Evolutionary conservation across 2,329 filamentous ascomycete genomes (phyloP).

Genomic region (Paramyrothecium sp.): DNA sequence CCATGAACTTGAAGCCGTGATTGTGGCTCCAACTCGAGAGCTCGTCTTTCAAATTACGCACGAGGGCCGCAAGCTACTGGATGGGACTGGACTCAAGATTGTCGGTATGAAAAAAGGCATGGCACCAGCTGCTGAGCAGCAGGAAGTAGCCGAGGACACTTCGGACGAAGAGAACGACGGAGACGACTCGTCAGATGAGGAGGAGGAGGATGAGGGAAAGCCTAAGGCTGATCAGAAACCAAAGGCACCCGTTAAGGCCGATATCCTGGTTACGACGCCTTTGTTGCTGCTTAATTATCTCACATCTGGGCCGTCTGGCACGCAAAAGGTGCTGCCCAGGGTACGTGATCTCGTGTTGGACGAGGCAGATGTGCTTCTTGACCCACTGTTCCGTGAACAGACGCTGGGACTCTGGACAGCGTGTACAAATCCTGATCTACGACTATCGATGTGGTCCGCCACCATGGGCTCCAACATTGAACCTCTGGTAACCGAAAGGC

Average conservation of each 20-base stretch:
- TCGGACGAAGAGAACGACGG: slow-evolving; percentile 37
- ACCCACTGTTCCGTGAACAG: slow-evolving; percentile 86
- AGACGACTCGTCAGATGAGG: slow-evolving; percentile 31
- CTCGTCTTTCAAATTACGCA: slow-evolving; percentile 77
- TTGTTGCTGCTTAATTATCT: slow-evolving; percentile 75
- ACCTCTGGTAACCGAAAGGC: slow-evolving; percentile 67
- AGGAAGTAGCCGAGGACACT: slow-evolving; percentile 34
- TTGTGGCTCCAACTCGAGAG: slow-evolving; percentile 77
- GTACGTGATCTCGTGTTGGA: slow-evolving; percentile 80
- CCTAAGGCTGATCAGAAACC: slow-evolving; percentile 15
- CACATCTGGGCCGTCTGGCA: slow-evolving; percentile 38
- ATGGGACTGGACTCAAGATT: slow-evolving; percentile 75
- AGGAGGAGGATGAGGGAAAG: slow-evolving; percentile 26
- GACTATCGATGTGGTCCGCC: slow-evolving; percentile 87
- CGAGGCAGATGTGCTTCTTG: slow-evolving; percentile 92
- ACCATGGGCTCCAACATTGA: slow-evolving; percentile 97
- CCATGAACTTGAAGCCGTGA: slow-evolving; percentile 62
- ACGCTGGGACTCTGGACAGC: slow-evolving; percentile 82
- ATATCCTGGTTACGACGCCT: slow-evolving; percentile 40
- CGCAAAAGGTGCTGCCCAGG: slow-evolving; percentile 55
- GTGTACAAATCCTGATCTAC: slow-evolving; percentile 68
- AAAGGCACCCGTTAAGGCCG: slow-evolving; percentile 29
- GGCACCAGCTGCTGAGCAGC: slow-evolving; percentile 54
- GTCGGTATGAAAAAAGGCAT: slow-evolving; percentile 85
- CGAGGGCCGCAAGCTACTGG: slow-evolving; percentile 79